Evolutionary conservation across 306 rosid species (phyloP).

Genomic region (Amphicarpaea edgeworthii): DNA sequence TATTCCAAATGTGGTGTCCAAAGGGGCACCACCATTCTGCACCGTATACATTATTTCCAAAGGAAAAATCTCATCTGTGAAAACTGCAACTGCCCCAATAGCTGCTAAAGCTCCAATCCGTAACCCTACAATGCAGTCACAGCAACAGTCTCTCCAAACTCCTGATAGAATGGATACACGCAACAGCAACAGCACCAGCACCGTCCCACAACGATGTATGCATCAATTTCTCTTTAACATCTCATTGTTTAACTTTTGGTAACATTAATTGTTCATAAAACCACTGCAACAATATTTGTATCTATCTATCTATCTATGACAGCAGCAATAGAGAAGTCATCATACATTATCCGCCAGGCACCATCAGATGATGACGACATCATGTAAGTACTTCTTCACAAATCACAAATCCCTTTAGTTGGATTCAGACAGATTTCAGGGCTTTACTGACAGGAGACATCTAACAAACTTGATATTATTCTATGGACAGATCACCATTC

Average conservation of each 20-base stretch:
- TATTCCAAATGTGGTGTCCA: constrained; percentile 65
- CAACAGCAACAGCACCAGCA: constrained; percentile 37
- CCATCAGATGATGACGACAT: constrained; percentile 51
- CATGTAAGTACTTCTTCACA: constrained; percentile 68
- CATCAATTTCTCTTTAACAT: neutral
- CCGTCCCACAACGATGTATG: constrained; percentile 45
- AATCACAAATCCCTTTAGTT: neutral
- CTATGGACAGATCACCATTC: constrained; percentile 77
- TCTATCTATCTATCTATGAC: constrained; percentile 33
- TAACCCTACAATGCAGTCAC: constrained; percentile 6
- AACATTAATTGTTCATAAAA: constrained; percentile 11
- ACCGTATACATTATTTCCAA: constrained; percentile 75
- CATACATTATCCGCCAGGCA: constrained; percentile 1
- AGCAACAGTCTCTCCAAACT: neutral
- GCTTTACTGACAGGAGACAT: constrained; percentile 9
- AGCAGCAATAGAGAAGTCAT: constrained; percentile 52
- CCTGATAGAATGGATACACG: constrained; percentile 35
- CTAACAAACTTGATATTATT: constrained; percentile 44
- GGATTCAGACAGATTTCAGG: neutral
- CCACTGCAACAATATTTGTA: neutral
- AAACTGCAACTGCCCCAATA: constrained; percentile 54
- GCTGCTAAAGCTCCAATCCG: constrained; percentile 40
- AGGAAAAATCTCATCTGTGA: constrained; percentile 71
- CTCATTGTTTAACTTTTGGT: neutral
- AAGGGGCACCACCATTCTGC: constrained; percentile 77